A percentile compares a stretch with the other conserved stretches of the same genome.
These are phyloP conservation scores for Penicillium salamii DNA, from an alignment of 495 filamentous ascomycete species.

Conservation along the genomic window DNA sequence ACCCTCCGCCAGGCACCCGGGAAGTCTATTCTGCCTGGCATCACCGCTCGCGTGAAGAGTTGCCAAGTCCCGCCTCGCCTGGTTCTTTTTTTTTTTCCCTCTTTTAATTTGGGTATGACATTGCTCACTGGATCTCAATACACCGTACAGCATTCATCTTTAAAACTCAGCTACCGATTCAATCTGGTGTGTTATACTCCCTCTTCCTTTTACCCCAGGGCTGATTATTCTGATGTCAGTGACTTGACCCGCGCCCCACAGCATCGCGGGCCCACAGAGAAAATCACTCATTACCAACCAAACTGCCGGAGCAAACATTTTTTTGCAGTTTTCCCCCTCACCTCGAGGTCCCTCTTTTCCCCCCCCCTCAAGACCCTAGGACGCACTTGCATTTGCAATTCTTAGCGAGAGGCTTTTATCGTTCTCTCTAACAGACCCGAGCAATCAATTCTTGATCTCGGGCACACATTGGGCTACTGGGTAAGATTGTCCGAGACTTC, in stretches of 20 bases:
- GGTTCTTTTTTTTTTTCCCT: not conserved
- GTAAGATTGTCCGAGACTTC: constrained; percentile 8
- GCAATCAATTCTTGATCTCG: constrained; percentile 21
- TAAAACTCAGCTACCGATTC: too few relatives aligned
- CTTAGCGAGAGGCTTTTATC: constrained; percentile 6
- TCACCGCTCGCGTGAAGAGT: constrained; percentile 18
- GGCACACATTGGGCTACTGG: constrained; percentile 20
- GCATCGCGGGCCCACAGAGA: constrained; percentile 28
- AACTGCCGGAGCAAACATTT: constrained; percentile 24
- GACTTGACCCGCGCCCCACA: constrained; percentile 26
- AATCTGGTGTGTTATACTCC: too few relatives aligned
- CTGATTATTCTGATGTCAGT: constrained; percentile 21
- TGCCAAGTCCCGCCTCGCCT: not conserved
- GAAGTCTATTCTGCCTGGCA: constrained; percentile 12
- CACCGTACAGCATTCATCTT: too few relatives aligned
- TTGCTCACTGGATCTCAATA: not conserved
- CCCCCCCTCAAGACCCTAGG: constrained; percentile 5
- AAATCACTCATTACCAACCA: constrained; percentile 28
- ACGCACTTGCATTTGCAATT: not conserved
- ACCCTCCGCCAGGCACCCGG: constrained; percentile 9
- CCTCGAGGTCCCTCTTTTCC: constrained; percentile 8
- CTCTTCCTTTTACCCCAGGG: not conserved
- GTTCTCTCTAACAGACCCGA: constrained; percentile 1
- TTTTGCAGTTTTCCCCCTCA: constrained; percentile 9
- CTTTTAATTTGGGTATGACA: not conserved